These are phyloP conservation scores for Cupressus sempervirens DNA, from an alignment of 75 land plant species.

Conservation along the genomic window DNA sequence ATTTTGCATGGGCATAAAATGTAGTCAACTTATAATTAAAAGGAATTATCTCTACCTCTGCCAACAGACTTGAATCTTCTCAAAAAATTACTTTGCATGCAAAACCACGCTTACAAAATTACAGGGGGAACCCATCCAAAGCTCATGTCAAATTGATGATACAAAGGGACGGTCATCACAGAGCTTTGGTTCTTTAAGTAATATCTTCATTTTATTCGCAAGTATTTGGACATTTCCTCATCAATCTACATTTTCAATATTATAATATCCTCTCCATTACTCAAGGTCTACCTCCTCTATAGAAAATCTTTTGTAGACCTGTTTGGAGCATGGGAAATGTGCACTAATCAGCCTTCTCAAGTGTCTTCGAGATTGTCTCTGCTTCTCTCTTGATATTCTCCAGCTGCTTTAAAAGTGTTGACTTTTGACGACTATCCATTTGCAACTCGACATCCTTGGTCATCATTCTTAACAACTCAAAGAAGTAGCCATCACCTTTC, in stretches of 20 bases:
- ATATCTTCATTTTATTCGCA: neutral
- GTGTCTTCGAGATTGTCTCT: conserved; percentile 22
- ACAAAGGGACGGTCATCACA: neutral
- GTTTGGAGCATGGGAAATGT: neutral
- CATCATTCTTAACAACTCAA: conserved; percentile 31
- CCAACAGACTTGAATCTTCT: too few species aligned
- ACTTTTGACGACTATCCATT: conserved; percentile 18
- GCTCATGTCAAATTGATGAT: neutral
- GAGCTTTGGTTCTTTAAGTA: neutral
- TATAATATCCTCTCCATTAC: neutral
- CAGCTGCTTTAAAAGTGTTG: conserved; percentile 29
- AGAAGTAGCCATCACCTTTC: conserved; percentile 30
- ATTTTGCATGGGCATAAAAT: too few species aligned
- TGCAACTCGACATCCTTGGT: conserved; percentile 33
- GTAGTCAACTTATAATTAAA: too few species aligned
- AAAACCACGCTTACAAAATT: neutral
- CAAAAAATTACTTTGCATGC: too few species aligned
- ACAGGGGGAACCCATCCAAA: neutral
- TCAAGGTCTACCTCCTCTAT: neutral
- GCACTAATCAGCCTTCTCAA: conserved; percentile 11
- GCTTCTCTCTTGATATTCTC: conserved; percentile 30
- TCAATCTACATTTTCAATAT: neutral
- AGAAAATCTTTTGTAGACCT: neutral
- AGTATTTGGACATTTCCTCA: neutral
- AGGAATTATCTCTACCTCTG: too few species aligned